A percentile compares a stretch with the other conserved stretches of the same genome.
phyloP scores from a whole-genome alignment of 371 early-diverging fungal species.

The Entomophthora muscae region DNA sequence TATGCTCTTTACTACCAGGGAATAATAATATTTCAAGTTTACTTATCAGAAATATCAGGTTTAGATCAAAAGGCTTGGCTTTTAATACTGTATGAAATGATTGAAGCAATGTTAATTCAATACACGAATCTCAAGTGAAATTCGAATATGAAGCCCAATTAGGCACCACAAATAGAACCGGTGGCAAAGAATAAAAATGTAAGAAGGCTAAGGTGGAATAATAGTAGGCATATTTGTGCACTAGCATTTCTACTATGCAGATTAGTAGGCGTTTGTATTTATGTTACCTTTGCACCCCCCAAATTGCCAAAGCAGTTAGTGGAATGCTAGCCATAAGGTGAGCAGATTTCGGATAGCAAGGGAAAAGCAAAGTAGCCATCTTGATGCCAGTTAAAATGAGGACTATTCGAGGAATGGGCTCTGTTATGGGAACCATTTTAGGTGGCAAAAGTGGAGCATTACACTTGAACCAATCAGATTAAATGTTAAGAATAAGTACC shows the following conservation, averaged over 20 bases:
- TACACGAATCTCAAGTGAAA: neutral
- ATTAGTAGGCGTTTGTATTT: neutral
- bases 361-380: conserved; percentile 6
- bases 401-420: neutral
- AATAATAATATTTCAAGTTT: no score
- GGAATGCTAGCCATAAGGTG: neutral
- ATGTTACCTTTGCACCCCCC: neutral
- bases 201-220: neutral
- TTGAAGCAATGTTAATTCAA: neutral
- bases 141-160: neutral
- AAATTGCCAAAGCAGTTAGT: neutral
- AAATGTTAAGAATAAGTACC: no score
- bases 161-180: conserved; percentile 9
- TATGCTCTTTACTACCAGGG: no score
- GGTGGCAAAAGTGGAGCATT: neutral
- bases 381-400: neutral
- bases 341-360: conserved; percentile 4
- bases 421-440: neutral
- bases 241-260: neutral
- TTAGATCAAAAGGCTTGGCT: neutral
- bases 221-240: neutral
- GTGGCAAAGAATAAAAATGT: neutral
- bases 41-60: neutral
- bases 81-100: neutral
- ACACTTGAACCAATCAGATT: neutral